Evolutionary conservation across 176 grass and related monocot species (phyloP), one percentile per base, ranked within the genome.

Genomic region (Panicum miliaceum): DNA sequence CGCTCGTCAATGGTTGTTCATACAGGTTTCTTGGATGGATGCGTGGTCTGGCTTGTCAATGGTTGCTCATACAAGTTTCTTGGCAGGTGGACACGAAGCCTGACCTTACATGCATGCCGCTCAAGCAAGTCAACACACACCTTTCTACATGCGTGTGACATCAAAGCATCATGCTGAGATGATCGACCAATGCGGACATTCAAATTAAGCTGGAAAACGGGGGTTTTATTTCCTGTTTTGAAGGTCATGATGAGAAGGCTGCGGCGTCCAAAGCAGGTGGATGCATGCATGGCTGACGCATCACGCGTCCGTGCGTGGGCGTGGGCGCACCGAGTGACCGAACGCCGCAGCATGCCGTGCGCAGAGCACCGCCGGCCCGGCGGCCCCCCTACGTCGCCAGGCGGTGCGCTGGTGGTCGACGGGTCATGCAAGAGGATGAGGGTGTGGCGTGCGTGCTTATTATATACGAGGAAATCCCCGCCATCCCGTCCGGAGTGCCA

Each of bases 81-180:
- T 71, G 13, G 58, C 78, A 86, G 81, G 88, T 90, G 79, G 43
- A 43, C 64, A 78, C 37, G 29, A 48, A 72, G 78, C 15, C 9
- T 86, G 88, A 86, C 20, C 52, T 69, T 84, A 68, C 82, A 26
- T 57, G 52, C 34, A n/a, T n/a, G n/a, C n/a, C n/a, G n/a, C 41
- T 40, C 32, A 52, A 72, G 29, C n/a, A 26, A 36, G 40, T 60
- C 54, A 26, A 11, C 56, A 35, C 12, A 36, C 15, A 29, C 12
- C 13, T 50, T 37, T 52, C 6, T 19, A 50, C 42, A 47, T 50
- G 8, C 70, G 32, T 73, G 70, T 73, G 50, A 50, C 70, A 73
- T 72, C 68, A 72, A 71, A 73, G 43, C 25, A 29, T 29, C 25
- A 29, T 29, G 42, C 16, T 26, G 41, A 26, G 68, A 48, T 48